Conservation (phyloP, 73 alveolate species). For the Paramecium sonneborni region DNA sequence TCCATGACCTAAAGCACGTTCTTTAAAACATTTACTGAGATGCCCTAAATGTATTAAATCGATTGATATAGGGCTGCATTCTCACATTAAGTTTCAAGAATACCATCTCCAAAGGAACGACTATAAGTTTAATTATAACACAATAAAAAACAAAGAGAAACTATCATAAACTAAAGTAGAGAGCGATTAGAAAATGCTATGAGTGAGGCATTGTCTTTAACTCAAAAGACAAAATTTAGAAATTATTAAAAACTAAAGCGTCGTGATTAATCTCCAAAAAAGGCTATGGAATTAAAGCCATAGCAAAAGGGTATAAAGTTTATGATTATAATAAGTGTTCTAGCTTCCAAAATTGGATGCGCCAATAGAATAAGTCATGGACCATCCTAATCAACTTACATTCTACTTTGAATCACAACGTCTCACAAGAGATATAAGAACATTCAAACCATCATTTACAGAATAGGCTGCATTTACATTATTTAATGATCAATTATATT, state of each 20-base stretch:
- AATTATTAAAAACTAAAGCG: background rate
- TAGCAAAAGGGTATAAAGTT: background rate
- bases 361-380: background rate
- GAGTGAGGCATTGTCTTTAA: background rate
- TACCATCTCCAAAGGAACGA: background rate
- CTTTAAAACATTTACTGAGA: background rate
- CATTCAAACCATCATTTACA: background rate
- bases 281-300: slow-evolving; percentile 3
- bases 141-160: background rate
- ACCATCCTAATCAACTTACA: background rate
- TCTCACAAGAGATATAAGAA: background rate
- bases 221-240: background rate
- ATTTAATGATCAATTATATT: background rate
- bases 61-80: background rate
- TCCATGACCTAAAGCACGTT: background rate
- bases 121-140: background rate
- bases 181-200: background rate
- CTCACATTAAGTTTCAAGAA: background rate
- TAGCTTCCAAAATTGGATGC: background rate
- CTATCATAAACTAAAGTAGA: background rate
- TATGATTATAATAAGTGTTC: background rate
- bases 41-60: background rate
- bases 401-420: background rate
- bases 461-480: background rate
- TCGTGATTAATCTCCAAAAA: background rate